These are phyloP conservation scores for Byssothecium circinans DNA, from an alignment of 2,329 filamentous ascomycete species.

Conservation along the genomic window DNA sequence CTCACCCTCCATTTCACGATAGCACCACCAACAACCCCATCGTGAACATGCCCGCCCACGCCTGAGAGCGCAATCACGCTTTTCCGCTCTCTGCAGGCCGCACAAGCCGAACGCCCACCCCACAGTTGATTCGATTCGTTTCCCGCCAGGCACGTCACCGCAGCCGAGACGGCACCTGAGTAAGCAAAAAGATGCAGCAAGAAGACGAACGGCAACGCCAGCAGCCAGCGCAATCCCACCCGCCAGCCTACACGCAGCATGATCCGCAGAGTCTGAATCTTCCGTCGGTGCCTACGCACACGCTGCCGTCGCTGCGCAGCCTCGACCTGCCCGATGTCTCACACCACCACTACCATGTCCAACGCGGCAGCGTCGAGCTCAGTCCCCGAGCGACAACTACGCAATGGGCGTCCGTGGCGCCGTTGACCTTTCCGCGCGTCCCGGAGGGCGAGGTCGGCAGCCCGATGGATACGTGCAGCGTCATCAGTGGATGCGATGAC, in stretches of 20 bases:
- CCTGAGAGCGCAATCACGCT: not conserved
- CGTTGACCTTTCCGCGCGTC: conserved; percentile 34
- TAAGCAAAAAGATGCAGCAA: conserved; percentile 32
- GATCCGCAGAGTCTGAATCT: conserved; percentile 45
- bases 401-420: conserved; percentile 30
- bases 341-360: conserved; percentile 17
- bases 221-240: conserved; percentile 36
- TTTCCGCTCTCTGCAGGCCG: too few species aligned
- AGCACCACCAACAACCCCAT: not conserved
- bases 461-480: conserved; percentile 49
- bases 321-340: conserved; percentile 41
- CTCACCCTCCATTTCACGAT: too few species aligned
- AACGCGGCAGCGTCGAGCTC: conserved; percentile 37
- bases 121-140: not conserved
- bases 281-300: conserved; percentile 47
- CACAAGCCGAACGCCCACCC: too few species aligned
- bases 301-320: conserved; percentile 48
- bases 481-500: conserved; percentile 45
- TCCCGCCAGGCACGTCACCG: not conserved
- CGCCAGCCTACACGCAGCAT: conserved; percentile 49
- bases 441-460: conserved; percentile 45
- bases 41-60: not conserved
- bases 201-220: conserved; percentile 24
- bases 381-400: conserved; percentile 32
- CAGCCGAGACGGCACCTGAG: not conserved